phyloP scores from a whole-genome alignment of 768 basidiomycete species.

The Multifurca ochricompacta region DNA sequence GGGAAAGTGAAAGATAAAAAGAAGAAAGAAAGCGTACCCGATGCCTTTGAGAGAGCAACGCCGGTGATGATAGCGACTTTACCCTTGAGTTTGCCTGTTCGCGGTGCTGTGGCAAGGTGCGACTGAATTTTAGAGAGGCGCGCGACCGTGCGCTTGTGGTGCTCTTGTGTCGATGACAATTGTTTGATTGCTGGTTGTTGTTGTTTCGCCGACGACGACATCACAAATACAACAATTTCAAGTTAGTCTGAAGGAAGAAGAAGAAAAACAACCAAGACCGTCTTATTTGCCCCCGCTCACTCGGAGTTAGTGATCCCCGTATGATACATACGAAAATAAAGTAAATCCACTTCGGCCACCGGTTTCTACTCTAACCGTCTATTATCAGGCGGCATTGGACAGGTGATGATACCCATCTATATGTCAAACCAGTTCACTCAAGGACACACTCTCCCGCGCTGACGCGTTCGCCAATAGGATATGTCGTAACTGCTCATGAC shows the following conservation, averaged over 20 bases:
- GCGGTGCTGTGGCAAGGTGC: constrained; percentile 50
- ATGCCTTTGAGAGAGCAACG: constrained; percentile 80
- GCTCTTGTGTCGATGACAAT: constrained; percentile 33
- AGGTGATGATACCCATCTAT: background rate
- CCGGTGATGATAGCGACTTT: constrained; percentile 89
- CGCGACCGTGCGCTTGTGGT: constrained; percentile 51
- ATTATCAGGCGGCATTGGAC: too few relatives aligned
- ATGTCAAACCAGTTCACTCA: background rate
- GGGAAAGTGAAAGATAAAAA: background rate
- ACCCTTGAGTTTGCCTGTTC: constrained; percentile 50
- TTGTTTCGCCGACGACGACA: constrained; percentile 9
- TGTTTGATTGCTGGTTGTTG: constrained; percentile 2
- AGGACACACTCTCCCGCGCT: constrained; percentile 20
- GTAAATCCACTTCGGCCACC: too few relatives aligned
- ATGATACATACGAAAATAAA: too few relatives aligned
- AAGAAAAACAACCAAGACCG: background rate
- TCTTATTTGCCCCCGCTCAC: background rate
- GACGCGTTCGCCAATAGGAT: constrained; percentile 20
- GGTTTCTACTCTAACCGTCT: too few relatives aligned
- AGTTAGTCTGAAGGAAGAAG: background rate
- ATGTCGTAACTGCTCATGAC: constrained; percentile 15
- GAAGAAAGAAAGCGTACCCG: constrained; percentile 44
- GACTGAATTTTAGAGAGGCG: constrained; percentile 62
- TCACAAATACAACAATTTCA: background rate
- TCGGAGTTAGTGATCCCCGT: too few relatives aligned